Base-by-base conservation (phyloP, 441 rosid species). In the Adansonia grandidieri region DNA sequence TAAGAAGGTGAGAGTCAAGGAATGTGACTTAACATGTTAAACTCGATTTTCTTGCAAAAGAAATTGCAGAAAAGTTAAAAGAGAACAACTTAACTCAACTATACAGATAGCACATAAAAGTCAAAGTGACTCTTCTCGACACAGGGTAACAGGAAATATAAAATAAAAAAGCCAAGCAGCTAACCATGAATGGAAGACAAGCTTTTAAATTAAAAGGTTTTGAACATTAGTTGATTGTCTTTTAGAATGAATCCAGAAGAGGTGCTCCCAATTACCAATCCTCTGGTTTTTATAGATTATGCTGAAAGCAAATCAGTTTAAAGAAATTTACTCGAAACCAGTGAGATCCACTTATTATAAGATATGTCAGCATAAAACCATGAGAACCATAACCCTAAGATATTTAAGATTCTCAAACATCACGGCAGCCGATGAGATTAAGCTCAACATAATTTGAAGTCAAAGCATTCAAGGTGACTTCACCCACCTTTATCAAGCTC, bases 401-500 rank as follows among this genome's bases (percentile, higher is more conserved):
- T 28, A 45, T 50, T 42, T 22, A 62, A 64, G 61, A 77, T 19
- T 64, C 15, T 11, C 48, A 24, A 78, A 28, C 3, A 57, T 13
- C 20, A 65, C 13, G 24, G 40, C 63, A 69, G 70, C 57, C 24
- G 60, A 50, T 71, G 74, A 45, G 74, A 28, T 32, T n/a, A 32
- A 67, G 64, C 24, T 32, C 22, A 44, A 61, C 50, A 32, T 42
- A 32, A 50, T 77, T 51, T 44, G n/a, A 37, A 42, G 61, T 58
- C 24, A 65, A 20, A 68, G 69, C 70, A 68, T n/a, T 19, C 61
- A 82, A 77, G 68, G 78, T 71, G 74, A 73, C 10, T 58, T 37
- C 74, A 81, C 82, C 68, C 80, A 94, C 99, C 91, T 88, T 94
- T 92, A 84, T 96, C 98, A 73, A 96, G 88, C 90, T 94, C 99